Evolutionary conservation across 371 early-diverging fungal species (phyloP).

Genomic region (Caulochytrium protostelioides): DNA sequence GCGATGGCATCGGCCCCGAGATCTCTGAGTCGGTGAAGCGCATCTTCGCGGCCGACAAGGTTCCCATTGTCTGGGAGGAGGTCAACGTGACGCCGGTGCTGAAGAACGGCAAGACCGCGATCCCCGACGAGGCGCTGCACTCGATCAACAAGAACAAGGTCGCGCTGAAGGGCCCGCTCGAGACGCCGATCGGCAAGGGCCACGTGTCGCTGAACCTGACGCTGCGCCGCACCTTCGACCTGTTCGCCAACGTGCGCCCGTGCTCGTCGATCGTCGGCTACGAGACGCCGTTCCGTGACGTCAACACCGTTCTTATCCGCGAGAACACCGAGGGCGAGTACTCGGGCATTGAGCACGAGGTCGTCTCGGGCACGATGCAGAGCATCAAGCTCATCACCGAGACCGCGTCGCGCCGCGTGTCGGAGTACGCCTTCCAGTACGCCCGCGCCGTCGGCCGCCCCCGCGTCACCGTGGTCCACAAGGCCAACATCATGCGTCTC

Average conservation of each 20-base stretch:
- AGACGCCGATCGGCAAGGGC: conserved; percentile 94
- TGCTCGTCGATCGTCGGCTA: conserved; percentile 85
- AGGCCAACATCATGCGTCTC: conserved; percentile 78
- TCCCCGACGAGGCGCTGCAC: conserved; percentile 71
- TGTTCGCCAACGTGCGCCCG: conserved; percentile 95
- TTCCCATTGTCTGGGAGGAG: conserved; percentile 91
- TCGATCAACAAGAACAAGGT: conserved; percentile 85
- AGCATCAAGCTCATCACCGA: conserved; percentile 94
- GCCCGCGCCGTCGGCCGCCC: conserved; percentile 71
- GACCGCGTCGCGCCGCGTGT: conserved; percentile 78
- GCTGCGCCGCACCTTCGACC: conserved; percentile 83
- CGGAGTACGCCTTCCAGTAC: conserved; percentile 80
- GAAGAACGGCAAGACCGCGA: conserved; percentile 74
- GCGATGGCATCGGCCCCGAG: conserved; percentile 97
- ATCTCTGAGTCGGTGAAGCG: conserved; percentile 77
- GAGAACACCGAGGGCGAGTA: conserved; percentile 99
- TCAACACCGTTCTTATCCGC: conserved; percentile 91
- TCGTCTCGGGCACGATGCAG: conserved; percentile 90
- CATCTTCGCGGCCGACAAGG: conserved; percentile 80
- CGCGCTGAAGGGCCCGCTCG: conserved; percentile 91
- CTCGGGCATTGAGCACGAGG: conserved; percentile 93
- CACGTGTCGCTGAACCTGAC: conserved; percentile 96
- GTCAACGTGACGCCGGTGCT: conserved; percentile 84
- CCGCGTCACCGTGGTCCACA: conserved; percentile 89
- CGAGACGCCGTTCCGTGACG: conserved; percentile 86